These are phyloP conservation scores for Skeletonema menzelii DNA, from an alignment of 108 stramenopile genomes.

Conservation along the genomic window DNA sequence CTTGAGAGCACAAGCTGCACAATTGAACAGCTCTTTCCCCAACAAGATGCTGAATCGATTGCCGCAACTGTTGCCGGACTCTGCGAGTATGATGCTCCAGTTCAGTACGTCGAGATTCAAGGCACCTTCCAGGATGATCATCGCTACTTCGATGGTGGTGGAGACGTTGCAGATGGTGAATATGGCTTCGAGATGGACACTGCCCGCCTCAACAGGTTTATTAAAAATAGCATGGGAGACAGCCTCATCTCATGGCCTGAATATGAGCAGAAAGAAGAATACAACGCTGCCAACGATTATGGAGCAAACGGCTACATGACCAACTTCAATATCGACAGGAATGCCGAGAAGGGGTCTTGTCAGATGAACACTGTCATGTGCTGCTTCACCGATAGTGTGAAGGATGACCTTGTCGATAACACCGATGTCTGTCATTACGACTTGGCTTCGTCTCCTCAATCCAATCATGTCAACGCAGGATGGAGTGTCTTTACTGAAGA, in stretches of 20 bases:
- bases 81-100: conserved; percentile 26
- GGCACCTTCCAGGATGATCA: conserved; percentile 20
- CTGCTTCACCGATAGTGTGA: conserved; percentile 29
- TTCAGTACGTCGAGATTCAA: conserved; percentile 32
- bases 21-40: not conserved
- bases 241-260: conserved; percentile 28
- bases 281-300: conserved; percentile 14
- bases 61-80: not conserved
- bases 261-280: conserved; percentile 19
- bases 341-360: conserved; percentile 8
- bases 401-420: not conserved
- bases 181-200: conserved; percentile 8
- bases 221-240: not conserved
- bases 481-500: conserved; percentile 23
- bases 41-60: not conserved
- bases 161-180: conserved; percentile 5
- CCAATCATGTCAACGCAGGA: conserved; percentile 30
- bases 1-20: not conserved
- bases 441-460: conserved; percentile 19
- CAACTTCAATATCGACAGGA: conserved; percentile 23
- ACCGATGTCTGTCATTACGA: conserved; percentile 39
- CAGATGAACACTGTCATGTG: conserved; percentile 37
- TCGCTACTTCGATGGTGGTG: conserved; percentile 23
- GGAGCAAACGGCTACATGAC: conserved; percentile 30
- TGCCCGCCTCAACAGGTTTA: conserved; percentile 15